A percentile compares a stretch with the other conserved stretches of the same genome.
phyloP scores from a whole-genome alignment of 352 stramenopile genomes.

The Globisporangium apiculatum region DNA sequence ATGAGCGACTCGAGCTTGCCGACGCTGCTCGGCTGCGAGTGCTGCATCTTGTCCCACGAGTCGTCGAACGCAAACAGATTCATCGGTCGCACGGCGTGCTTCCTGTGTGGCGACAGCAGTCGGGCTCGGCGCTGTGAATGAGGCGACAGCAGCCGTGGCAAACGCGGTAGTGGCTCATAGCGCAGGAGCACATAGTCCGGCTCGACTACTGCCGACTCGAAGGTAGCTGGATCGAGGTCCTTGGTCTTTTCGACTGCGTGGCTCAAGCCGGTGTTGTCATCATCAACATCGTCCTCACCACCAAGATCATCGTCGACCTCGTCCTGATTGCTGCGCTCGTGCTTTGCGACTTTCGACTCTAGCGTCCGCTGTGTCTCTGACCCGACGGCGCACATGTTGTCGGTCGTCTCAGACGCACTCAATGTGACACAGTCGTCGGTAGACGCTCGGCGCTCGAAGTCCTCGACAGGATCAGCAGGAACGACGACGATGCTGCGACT shows the following conservation, averaged over 20 bases:
- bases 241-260: neutral
- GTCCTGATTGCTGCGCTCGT: too few relatives aligned
- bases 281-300: too few relatives aligned
- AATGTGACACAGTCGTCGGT: too few relatives aligned
- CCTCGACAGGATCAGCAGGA: too few relatives aligned
- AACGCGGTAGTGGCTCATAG: neutral
- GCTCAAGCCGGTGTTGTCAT: too few relatives aligned
- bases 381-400: too few relatives aligned
- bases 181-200: neutral
- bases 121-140: neutral
- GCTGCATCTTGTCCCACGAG: conserved; percentile 8
- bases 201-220: neutral
- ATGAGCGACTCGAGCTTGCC: conserved; percentile 7
- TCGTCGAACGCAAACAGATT: conserved; percentile 13
- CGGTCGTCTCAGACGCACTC: too few relatives aligned
- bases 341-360: too few relatives aligned
- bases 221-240: neutral
- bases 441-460: too few relatives aligned
- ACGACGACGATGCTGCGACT: too few relatives aligned
- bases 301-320: too few relatives aligned
- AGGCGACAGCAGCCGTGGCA: neutral
- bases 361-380: too few relatives aligned
- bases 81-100: conserved; percentile 2
- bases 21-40: conserved; percentile 1
- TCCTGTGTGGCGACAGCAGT: conserved; percentile 1